Conservation (phyloP, 2,329 filamentous ascomycete genomes). For the Septoria linicola region DNA sequence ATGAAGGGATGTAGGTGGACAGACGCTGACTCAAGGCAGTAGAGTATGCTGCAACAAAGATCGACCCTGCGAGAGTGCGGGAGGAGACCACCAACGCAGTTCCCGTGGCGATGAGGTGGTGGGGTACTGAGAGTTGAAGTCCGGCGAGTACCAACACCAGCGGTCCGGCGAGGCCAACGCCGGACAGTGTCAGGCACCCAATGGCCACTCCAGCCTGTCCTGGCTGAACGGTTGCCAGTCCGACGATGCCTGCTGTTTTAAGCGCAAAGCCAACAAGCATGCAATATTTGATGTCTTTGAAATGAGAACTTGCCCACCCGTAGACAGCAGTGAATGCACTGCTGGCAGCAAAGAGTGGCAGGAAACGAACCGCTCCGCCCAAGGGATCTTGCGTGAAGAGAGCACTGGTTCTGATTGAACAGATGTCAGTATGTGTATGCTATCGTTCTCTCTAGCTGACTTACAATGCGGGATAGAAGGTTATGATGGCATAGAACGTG, state of each 20-base stretch:
- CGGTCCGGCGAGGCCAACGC: constrained; percentile 27
- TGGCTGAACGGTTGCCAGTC: constrained; percentile 23
- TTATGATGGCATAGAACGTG: constrained; percentile 20
- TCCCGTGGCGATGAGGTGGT: constrained; percentile 25
- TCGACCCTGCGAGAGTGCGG: constrained; percentile 35
- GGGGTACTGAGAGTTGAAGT: constrained; percentile 24
- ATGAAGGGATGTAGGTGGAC: constrained; percentile 38
- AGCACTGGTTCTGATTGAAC: constrained; percentile 1
- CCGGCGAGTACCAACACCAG: constrained; percentile 23
- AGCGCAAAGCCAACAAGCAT: constrained; percentile 22
- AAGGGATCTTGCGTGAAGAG: constrained; percentile 18
- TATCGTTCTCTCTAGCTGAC: background rate
- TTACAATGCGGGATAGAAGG: constrained; percentile 24
- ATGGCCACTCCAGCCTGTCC: constrained; percentile 19
- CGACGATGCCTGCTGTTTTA: constrained; percentile 18
- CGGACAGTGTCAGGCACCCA: constrained; percentile 20
- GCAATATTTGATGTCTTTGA: constrained; percentile 17
- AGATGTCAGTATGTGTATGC: background rate
- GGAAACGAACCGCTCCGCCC: constrained; percentile 2
- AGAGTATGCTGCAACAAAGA: constrained; percentile 44
- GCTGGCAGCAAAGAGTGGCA: constrained; percentile 23
- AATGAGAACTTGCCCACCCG: constrained; percentile 18
- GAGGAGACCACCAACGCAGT: constrained; percentile 19
- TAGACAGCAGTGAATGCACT: constrained; percentile 10
- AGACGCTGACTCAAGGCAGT: constrained; percentile 44